Conservation (phyloP, 2,329 filamentous ascomycete genomes). For the Diplodia sapinea region DNA sequence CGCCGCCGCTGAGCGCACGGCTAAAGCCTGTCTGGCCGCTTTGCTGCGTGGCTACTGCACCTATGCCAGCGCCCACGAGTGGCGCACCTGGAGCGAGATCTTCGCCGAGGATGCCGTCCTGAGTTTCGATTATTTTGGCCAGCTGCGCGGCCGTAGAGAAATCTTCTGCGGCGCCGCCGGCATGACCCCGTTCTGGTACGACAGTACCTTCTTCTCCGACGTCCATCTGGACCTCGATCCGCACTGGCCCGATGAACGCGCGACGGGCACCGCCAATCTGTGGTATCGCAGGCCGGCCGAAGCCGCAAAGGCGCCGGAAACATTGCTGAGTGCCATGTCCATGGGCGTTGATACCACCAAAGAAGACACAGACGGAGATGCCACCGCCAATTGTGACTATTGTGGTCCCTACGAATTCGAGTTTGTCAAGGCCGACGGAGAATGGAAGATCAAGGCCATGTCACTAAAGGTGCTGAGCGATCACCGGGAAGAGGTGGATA, state of each 20-base stretch:
- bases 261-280: slow-evolving; percentile 5
- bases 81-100: slow-evolving; percentile 9
- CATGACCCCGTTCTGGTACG: not conserved
- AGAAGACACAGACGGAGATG: not conserved
- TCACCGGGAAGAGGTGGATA: slow-evolving; percentile 9
- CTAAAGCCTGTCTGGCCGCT: not conserved
- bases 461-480: slow-evolving; percentile 17
- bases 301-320: not conserved
- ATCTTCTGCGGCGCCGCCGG: not conserved
- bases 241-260: not conserved
- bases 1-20: not conserved
- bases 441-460: slow-evolving; percentile 20
- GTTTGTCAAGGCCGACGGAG: not conserved
- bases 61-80: not conserved
- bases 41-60: slow-evolving; percentile 16
- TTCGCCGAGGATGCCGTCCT: slow-evolving; percentile 20
- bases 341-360: not conserved
- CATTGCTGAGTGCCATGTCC: not conserved
- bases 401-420: slow-evolving; percentile 7
- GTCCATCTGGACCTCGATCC: slow-evolving; percentile 9
- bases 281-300: not conserved
- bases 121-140: slow-evolving; percentile 13
- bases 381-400: not conserved
- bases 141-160: slow-evolving; percentile 9
- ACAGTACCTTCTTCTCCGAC: not conserved